Base-by-base conservation (phyloP, 768 basidiomycete genomes). In the Butyriboletus loyo region DNA sequence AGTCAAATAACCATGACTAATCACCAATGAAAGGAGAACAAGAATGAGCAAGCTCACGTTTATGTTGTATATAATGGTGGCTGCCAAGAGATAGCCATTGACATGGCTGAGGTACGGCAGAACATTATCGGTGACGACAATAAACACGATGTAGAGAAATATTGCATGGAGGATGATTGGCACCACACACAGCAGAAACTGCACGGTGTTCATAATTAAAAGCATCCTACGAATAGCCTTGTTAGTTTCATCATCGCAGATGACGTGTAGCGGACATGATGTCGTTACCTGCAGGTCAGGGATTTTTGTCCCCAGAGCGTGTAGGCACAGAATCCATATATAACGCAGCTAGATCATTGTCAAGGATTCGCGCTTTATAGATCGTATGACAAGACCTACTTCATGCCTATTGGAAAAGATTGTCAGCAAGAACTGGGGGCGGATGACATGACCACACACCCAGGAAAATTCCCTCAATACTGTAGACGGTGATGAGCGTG, bases 101-200 rank as follows among this genome's bases (percentile, higher is more conserved):
- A 34, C 13, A 17, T 17, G 13, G 0, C 7, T 14, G 38, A 46
- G 17, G 8, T 42, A 46, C 1, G 15, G 14, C 25, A 1, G 13
- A 15, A 21, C 3, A 17, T 50, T 8, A 14, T 30, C 54, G 4
- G 34, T 1, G 13, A 17, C 14, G 35, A 55, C 27, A 7, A 46
- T 55, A 15, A 51, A 56, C 3, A 42, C 19, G 36, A 50, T 7
- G 28, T 59, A 52, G 36, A 35, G 32, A 22, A 41, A 42, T 25
- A 46, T 28, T 15, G 19, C 35, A 13, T 54, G 46, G 9, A 65
- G 21, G 44, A 9, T 27, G 21, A 40, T 7, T 22, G 56, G 63
- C 5, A 40, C 19, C 14, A 17, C 32, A 36, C 56, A 61, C 7
- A 67, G 32, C 22, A 58, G 44, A 43, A 65, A 67, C n/a, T 59